Evolutionary conservation across 352 stramenopile genomes (phyloP).

Genomic region (Aphanomyces euteiches): DNA sequence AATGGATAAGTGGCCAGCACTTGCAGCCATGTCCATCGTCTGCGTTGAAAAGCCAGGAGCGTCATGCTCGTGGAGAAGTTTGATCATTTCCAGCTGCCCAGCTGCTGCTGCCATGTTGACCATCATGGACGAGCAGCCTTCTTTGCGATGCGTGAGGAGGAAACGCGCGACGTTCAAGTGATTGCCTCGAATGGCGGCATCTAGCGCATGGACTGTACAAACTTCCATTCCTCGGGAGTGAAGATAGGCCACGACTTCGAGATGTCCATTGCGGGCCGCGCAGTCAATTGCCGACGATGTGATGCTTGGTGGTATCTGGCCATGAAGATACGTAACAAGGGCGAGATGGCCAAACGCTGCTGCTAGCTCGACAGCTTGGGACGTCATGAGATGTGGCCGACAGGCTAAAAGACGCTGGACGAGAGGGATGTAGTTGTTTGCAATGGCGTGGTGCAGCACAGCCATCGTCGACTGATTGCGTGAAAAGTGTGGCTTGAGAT

Average conservation of each 20-base stretch:
- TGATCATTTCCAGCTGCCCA: slow-evolving; percentile 1
- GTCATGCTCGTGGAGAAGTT: slow-evolving; percentile 15
- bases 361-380: slow-evolving; percentile 17
- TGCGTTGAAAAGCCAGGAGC: slow-evolving; percentile 9
- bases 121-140: slow-evolving; percentile 20
- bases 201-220: slow-evolving; percentile 23
- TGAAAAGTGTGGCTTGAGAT: slow-evolving; percentile 25
- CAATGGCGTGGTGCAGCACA: slow-evolving; percentile 20
- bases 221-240: slow-evolving; percentile 17
- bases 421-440: slow-evolving; percentile 3
- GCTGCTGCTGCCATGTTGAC: slow-evolving; percentile 9
- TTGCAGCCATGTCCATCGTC: slow-evolving; percentile 25
- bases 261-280: slow-evolving; percentile 7
- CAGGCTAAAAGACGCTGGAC: slow-evolving; percentile 11
- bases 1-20: slow-evolving; percentile 12
- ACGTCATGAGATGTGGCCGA: slow-evolving; percentile 4
- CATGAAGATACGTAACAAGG: slow-evolving; percentile 8
- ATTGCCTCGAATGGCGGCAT: slow-evolving; percentile 17
- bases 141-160: slow-evolving; percentile 1
- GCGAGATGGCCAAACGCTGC: slow-evolving; percentile 27
- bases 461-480: neutral
- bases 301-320: neutral
- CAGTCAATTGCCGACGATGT: slow-evolving; percentile 27
- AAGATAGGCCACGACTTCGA: slow-evolving; percentile 13
- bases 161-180: slow-evolving; percentile 13